Evolutionary conservation across 208 protist species (phyloP), one percentile per base, ranked within the genome.

Genomic region (Wallacemonas sp.): DNA sequence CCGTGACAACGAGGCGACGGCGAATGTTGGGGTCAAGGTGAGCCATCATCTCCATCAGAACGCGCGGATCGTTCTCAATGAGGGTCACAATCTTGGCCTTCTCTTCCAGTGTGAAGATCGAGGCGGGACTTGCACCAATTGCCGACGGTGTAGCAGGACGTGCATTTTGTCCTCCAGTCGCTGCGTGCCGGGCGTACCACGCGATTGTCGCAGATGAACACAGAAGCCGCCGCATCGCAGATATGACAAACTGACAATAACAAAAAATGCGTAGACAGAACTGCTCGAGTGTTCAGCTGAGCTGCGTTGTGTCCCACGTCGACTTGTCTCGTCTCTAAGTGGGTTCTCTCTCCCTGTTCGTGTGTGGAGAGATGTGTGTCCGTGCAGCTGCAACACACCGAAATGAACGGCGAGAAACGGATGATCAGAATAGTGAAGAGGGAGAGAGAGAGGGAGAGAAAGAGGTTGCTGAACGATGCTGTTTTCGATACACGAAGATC

Each of bases 41-140:
- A 6, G 81, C 81, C 9, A 96, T 74, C 48, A 94, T 76, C 47
- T 93, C 86, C 64, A 92, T 84, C 29, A 96, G 75, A 54, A 96
- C 78, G 43, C 80, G 78, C 2, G 87, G 88, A 57, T 94, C 85
- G 56, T 87, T 86, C 61, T 96, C 86, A n/a, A 96, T 74, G 14
- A 90, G 55, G 8, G 73, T 68, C 3, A 80, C 78, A 41, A 96
- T 84, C 30, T 76, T 74, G 29, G 82, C 75, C 11, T 92, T 64
- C 60, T 96, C 88, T 11, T 82, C 70, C 5, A 64, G 2, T 1
- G 78, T 72, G 17, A 88, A 70, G 2, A 34, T 2, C 14, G 44
- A 19, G 8, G 36, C 19, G 14, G 4, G 8, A 14, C 23, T 19
- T 9, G 70, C 19, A 6, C 32, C 38, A 6, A 14, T 27, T 32